Conservation (phyloP, 2,329 filamentous ascomycete species). For the Hymenoscyphus salicellus region DNA sequence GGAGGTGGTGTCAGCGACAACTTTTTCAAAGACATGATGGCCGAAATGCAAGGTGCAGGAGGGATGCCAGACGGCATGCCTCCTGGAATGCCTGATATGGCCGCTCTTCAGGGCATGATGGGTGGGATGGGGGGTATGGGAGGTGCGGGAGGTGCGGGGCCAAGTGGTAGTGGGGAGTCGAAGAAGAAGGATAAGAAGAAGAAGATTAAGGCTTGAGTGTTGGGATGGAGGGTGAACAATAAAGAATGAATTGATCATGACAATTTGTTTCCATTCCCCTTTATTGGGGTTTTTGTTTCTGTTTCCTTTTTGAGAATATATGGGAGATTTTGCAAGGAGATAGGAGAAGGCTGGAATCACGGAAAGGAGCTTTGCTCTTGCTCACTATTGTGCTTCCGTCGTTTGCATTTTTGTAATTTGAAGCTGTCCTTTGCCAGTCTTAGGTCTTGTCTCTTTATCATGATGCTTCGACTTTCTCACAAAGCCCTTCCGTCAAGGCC, state of each 20-base stretch:
- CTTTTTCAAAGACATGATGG: constrained; percentile 95
- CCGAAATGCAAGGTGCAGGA: constrained; percentile 65
- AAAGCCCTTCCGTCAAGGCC: too few species aligned
- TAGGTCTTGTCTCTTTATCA: too few species aligned
- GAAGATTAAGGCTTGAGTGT: constrained; percentile 18
- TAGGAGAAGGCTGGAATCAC: neutral
- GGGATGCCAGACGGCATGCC: constrained; percentile 14
- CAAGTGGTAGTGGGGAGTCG: constrained; percentile 38
- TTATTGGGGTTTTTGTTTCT: neutral
- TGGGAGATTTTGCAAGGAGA: neutral
- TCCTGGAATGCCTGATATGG: constrained; percentile 39
- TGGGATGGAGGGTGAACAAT: neutral
- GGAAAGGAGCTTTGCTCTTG: neutral
- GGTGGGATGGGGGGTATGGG: constrained; percentile 25
- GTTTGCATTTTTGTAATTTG: too few species aligned
- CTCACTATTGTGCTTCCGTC: neutral
- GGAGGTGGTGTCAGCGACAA: constrained; percentile 94
- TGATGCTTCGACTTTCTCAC: too few species aligned
- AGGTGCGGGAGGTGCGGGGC: constrained; percentile 20
- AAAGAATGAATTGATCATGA: neutral
- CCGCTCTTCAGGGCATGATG: constrained; percentile 53
- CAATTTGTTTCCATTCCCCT: neutral
- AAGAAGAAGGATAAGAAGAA: constrained; percentile 47
- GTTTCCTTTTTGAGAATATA: neutral
- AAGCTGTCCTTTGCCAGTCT: too few species aligned